Evolutionary conservation across 202 grass and related monocot genomes (phyloP), one percentile per base, ranked within the genome.

Genomic region (Zoysia matrella): DNA sequence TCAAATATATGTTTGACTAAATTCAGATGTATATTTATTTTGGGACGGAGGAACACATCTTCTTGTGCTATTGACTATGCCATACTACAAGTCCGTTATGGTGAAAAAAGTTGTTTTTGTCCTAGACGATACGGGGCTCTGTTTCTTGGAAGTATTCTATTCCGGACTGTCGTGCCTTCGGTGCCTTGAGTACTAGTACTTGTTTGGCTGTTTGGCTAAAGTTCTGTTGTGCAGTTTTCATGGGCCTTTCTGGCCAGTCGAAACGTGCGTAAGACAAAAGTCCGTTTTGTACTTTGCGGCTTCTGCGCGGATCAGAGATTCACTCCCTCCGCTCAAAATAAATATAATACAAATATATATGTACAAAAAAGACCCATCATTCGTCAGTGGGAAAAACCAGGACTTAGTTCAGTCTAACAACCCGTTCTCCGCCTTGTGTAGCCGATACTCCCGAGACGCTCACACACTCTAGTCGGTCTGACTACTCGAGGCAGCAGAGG

Each of bases 401-500:
- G 22, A 22, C 22, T 22, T 22, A 0, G 22, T 22, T 22, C 22
- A 22, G 22, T 22, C 22, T 22, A 22, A 22, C 22, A 22, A 22
- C 22, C 22, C 22, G 22, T 22, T 22, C 22, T 22, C 22, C 22
- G 22, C 22, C 22, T 22, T 22, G 22, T 22, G 22, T 39, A 52
- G n/a, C 41, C 74, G 74, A 76, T 64, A 80, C 78, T 55, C 78
- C 67, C 78, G 78, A 80, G 66, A 69, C 43, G 11, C 5, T 40
- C 4, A 13, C 75, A 49, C 10, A 42, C 77, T 18, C 65, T 4
- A 12, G 1, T 0, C 57, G 13, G 30, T 49, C 18, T 22, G 22
- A 22, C 22, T 22, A 22, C 22, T 22, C 22, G 22, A 22, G 22
- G 22, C 15, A 3, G 77, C 73, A 50, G 45, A 18, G 16, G 60